These are phyloP conservation scores for Paramyrothecium roridum DNA, from an alignment of 2,329 filamentous ascomycete species.

Conservation along the genomic window DNA sequence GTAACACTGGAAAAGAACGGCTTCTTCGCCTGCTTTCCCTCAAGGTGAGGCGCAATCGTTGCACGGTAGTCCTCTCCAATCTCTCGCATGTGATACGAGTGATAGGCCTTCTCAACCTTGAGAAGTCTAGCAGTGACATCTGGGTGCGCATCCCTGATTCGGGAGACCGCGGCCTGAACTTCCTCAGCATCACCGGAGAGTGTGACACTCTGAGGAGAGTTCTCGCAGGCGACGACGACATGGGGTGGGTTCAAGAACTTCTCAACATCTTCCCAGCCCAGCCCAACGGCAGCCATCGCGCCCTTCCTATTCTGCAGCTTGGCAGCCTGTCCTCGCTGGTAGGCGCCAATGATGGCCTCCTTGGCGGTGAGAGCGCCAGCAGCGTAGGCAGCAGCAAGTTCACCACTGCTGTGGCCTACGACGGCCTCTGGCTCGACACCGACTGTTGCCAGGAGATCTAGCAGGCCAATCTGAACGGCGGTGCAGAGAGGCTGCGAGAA, in stretches of 20 bases:
- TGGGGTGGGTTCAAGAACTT: slow-evolving; percentile 2
- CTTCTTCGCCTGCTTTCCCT: background rate
- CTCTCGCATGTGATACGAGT: slow-evolving; percentile 25
- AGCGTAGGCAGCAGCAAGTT: slow-evolving; percentile 32
- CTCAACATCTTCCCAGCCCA: slow-evolving; percentile 6
- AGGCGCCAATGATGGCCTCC: slow-evolving; percentile 23
- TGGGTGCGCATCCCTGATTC: background rate
- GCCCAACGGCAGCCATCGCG: slow-evolving; percentile 24
- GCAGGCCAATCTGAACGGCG: background rate
- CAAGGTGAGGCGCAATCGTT: background rate
- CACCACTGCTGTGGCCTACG: slow-evolving; percentile 32
- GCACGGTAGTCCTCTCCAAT: slow-evolving; percentile 9
- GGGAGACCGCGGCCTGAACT: background rate
- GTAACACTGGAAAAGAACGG: slow-evolving; percentile 3
- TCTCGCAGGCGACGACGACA: slow-evolving; percentile 27
- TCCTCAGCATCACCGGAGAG: slow-evolving; percentile 22
- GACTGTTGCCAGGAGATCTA: background rate
- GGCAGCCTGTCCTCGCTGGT: slow-evolving; percentile 22
- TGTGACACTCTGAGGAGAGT: slow-evolving; percentile 27
- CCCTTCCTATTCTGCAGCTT: slow-evolving; percentile 8
- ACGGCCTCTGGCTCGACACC: slow-evolving; percentile 11
- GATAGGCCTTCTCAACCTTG: slow-evolving; percentile 15
- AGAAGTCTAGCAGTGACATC: slow-evolving; percentile 12
- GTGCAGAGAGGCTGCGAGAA: slow-evolving; percentile 10
- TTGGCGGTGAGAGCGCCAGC: slow-evolving; percentile 7